Evolutionary conservation across 805 yeast genomes (phyloP).

Genomic region (Zygosaccharomyces gambellarensis): DNA sequence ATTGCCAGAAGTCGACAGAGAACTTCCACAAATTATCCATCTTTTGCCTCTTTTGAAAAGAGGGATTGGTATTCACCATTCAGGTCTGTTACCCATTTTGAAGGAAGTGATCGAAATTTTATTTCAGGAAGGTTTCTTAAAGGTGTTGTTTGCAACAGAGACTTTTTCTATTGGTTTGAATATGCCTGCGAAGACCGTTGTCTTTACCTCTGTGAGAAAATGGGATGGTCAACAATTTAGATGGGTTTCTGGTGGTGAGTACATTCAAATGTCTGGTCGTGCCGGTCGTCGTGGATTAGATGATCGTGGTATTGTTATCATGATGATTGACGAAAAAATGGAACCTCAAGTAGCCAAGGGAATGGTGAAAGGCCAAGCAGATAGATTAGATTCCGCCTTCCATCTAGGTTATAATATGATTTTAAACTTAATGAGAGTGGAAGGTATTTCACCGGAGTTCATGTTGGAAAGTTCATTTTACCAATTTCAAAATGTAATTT

Average conservation of each 20-base stretch:
- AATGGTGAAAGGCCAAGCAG: slow-evolving; percentile 99
- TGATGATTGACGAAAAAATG: slow-evolving; percentile 99
- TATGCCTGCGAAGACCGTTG: slow-evolving; percentile 99
- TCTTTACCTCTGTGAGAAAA: slow-evolving; percentile 92
- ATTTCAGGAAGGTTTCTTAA: slow-evolving; percentile 93
- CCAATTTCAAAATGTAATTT: slow-evolving; percentile 90
- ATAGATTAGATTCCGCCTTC: slow-evolving; percentile 94
- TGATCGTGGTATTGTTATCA: slow-evolving; percentile 97
- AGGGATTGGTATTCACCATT: slow-evolving; percentile 98
- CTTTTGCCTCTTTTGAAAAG: slow-evolving; percentile 83
- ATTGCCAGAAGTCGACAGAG: slow-evolving; percentile 85
- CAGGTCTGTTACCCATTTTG: slow-evolving; percentile 88
- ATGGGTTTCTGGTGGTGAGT: slow-evolving; percentile 99
- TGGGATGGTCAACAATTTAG: slow-evolving; percentile 98
- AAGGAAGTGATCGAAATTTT: slow-evolving; percentile 94
- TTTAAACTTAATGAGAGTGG: slow-evolving; percentile 90
- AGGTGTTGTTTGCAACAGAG: slow-evolving; percentile 95
- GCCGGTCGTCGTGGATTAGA: slow-evolving; percentile 99
- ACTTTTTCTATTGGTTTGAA: slow-evolving; percentile 97
- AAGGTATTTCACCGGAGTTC: slow-evolving; percentile 96
- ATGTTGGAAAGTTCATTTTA: slow-evolving; percentile 92
- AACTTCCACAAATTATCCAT: slow-evolving; percentile 89
- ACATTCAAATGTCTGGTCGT: slow-evolving; percentile 98
- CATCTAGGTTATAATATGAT: slow-evolving; percentile 98
- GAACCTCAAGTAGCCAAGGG: slow-evolving; percentile 99